Evolutionary conservation across 805 yeast species (phyloP), one percentile per base, ranked within the genome.

Genomic region (Torulaspora gathmanii): DNA sequence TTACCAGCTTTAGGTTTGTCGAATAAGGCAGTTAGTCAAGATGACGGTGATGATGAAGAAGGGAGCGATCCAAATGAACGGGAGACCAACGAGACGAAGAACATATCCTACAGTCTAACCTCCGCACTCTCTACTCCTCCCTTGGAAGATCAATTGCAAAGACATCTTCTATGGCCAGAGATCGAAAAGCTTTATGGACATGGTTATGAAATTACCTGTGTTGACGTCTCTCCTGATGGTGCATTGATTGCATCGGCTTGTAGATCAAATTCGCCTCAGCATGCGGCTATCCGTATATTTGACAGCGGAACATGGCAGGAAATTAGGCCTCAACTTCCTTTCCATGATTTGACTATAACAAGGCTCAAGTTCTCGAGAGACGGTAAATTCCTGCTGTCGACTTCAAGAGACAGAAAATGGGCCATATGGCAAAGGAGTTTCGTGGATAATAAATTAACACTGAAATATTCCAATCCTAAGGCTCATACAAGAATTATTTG

Each of bases 121-220:
- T 62, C 70, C 3, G 56, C 71, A 0, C 65, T 85, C 35, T 51
- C 52, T 0, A 60, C 67, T 0, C 90, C 95, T 7, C 98, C 99
- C 0, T 68, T 83, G 37, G 99, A 93, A 63, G 96, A 91, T 57
- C 86, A 86, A 49, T 70, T 93, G 22, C 98, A 93, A 63, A 75
- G 98, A 58, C 87, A 82, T 60, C 86, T 98, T 0, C 70, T 93
- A 42, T 93, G 95, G 83, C 99, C 99, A 0, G 99, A 93, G 61
- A 70, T 83, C 45, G 99, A 93, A 57, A 93, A 93, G 63, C 67
- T 93, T 35, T 93, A 93, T 59, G 99, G 99, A 0, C 99, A 93
- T 64, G 99, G 99, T 7, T 95, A 88, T 65, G 99, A 95, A 63
- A 80, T 90, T 30, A 79, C 88, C 0, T 76, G 91, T 36, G 74